Base-by-base conservation (phyloP, 2,329 filamentous ascomycete species). In the Trichoderma brevicompactum region DNA sequence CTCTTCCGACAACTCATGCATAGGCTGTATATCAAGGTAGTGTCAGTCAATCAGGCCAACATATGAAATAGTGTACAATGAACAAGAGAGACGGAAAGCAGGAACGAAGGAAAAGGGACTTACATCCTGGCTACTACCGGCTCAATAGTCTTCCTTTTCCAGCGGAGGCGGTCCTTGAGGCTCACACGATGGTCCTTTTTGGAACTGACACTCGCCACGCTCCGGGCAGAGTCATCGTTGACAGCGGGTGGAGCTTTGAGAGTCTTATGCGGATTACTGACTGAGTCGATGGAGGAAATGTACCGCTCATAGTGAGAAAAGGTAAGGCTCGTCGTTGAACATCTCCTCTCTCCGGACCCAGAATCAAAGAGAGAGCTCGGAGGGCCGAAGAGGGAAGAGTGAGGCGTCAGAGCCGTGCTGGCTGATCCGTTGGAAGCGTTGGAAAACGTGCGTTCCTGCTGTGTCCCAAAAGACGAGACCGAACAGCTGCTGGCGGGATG, bases 231-330 rank as follows among this genome's bases (percentile, higher is more conserved):
- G 19, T 70, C 65, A 23, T 74, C 72, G n/a, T 73, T 67, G 1
- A 70, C 72, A 6, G 74, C 70, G 4, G 76, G 72, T 1, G 76
- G 73, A 3, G 74, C 68, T 65, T 75, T 77, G 61, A 76, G 69
- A 49, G 80, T 76, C 63, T 79, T 81, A 53, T 79, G 76, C 66
- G 81, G 80, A 67, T 78, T 76, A 41, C 80, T 73, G 13, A 12
- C 15, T 7, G 79, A 77, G 63, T 81, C 78, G 36, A 82, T 68
- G 48, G 82, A 76, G 17, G 78, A 73, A 43, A 86, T 70, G 66
- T 84, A 85, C 66, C 77, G 80, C 38, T 87, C 83, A 69, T 86
- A 87, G 36, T 80, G 78, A 7, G 78, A 75, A 68, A 86, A 85
- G 64, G 74, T 82, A 32, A 82, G 72, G 41, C 72, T 77, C 66